Evolutionary conservation across 805 yeast species (phyloP).

Genomic region (Candida caryicola): DNA sequence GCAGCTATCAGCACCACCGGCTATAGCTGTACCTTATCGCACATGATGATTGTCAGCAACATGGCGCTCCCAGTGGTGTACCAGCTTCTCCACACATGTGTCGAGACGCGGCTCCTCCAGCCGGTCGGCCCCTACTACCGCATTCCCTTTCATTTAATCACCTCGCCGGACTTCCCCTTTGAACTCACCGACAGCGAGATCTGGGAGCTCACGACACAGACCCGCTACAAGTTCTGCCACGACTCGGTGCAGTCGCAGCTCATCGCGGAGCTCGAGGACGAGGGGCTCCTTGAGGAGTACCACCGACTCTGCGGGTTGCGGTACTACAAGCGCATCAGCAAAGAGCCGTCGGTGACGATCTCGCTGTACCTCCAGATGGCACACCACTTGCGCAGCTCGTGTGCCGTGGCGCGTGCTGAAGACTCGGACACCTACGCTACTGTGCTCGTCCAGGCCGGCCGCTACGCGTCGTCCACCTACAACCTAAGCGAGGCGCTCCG

Average conservation of each 20-base stretch:
- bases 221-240: slow-evolving; percentile 41
- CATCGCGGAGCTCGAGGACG: slow-evolving; percentile 20
- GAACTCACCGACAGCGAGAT: slow-evolving; percentile 29
- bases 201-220: slow-evolving; percentile 32
- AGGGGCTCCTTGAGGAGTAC: slow-evolving; percentile 24
- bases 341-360: slow-evolving; percentile 14
- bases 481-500: slow-evolving; percentile 40
- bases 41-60: slow-evolving; percentile 36
- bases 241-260: slow-evolving; percentile 36
- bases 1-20: slow-evolving; percentile 43
- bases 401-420: slow-evolving; percentile 26
- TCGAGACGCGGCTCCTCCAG: slow-evolving; percentile 29
- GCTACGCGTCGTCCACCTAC: slow-evolving; percentile 41
- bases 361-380: slow-evolving; percentile 36
- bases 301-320: slow-evolving; percentile 45
- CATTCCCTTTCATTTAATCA: slow-evolving; percentile 42
- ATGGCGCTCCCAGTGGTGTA: slow-evolving; percentile 30
- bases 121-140: slow-evolving; percentile 46
- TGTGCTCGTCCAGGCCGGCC: slow-evolving; percentile 43
- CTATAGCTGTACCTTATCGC: slow-evolving; percentile 35
- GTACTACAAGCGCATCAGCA: slow-evolving; percentile 22
- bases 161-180: slow-evolving; percentile 24
- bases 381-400: slow-evolving; percentile 36
- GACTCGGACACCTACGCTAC: slow-evolving; percentile 38
- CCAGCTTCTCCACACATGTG: slow-evolving; percentile 29